Evolutionary conservation across 78 protist species (phyloP).

Genomic region (Tieghemostelium lacteum): DNA sequence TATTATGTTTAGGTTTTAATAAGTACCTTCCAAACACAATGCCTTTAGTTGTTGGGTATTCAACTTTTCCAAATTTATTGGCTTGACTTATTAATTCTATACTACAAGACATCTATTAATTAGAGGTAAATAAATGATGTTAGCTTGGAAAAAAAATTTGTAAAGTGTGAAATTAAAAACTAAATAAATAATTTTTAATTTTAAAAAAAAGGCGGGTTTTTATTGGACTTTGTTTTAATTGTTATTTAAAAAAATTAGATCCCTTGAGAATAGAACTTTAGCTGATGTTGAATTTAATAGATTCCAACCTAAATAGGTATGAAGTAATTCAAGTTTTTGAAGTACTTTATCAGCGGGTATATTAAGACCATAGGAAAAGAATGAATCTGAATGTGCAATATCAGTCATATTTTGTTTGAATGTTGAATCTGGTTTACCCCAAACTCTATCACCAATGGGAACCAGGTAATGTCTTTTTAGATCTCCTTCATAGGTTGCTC

Average conservation of each 20-base stretch:
- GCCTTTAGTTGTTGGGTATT: too few relatives aligned
- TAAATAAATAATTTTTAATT: too few relatives aligned
- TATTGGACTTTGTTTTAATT: background rate
- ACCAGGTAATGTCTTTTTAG: background rate
- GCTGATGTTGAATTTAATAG: background rate
- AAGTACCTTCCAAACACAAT: too few relatives aligned
- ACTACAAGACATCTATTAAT: too few relatives aligned
- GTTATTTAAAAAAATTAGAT: slow-evolving; percentile 1
- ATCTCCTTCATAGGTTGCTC: background rate
- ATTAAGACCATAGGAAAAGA: background rate
- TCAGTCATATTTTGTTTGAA: background rate
- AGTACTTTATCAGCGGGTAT: background rate
- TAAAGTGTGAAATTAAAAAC: too few relatives aligned
- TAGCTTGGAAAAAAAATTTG: too few relatives aligned
- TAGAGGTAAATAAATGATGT: too few relatives aligned
- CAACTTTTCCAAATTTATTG: too few relatives aligned
- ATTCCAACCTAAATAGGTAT: slow-evolving; percentile 33
- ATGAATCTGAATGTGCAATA: slow-evolving; percentile 10
- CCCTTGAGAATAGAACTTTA: slow-evolving; percentile 10
- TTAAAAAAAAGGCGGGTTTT: too few relatives aligned
- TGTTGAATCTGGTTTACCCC: background rate
- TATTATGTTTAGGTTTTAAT: too few relatives aligned
- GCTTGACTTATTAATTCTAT: too few relatives aligned
- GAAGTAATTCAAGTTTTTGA: slow-evolving; percentile 8
- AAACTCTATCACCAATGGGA: background rate